A percentile compares a stretch with the other conserved stretches of the same genome.
phyloP scores from a whole-genome alignment of 805 yeast genomes.

The Diddensiella transvaalensis region DNA sequence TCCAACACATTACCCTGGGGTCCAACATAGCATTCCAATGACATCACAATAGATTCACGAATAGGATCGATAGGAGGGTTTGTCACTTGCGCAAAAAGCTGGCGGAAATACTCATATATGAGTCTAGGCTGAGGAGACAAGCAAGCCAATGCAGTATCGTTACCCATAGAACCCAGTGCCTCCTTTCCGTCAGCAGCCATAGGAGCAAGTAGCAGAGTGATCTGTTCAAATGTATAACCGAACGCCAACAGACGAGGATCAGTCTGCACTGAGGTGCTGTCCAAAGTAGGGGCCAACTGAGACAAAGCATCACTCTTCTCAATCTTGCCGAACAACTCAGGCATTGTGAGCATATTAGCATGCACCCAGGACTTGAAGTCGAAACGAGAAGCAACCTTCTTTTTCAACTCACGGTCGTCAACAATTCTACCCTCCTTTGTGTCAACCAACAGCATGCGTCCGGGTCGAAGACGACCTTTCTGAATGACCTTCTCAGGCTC shows the following conservation, averaged over 20 bases:
- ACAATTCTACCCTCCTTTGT: conserved; percentile 90
- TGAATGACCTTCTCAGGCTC: conserved; percentile 76
- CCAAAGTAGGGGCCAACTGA: conserved; percentile 22
- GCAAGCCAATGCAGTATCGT: conserved; percentile 94
- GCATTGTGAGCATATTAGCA: conserved; percentile 80
- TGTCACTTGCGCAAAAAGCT: conserved; percentile 96
- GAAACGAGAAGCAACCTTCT: conserved; percentile 69
- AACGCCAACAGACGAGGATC: conserved; percentile 83
- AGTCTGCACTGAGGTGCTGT: conserved; percentile 51
- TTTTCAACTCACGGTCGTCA: conserved; percentile 86
- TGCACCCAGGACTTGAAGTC: conserved; percentile 94
- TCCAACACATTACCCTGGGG: conserved; percentile 97
- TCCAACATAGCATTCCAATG: conserved; percentile 93
- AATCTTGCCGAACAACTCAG: conserved; percentile 65
- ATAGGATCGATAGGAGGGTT: conserved; percentile 99
- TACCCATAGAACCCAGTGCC: conserved; percentile 98
- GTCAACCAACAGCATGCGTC: conserved; percentile 92
- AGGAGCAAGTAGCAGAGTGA: conserved; percentile 77
- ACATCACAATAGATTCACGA: conserved; percentile 95
- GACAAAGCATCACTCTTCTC: conserved; percentile 37
- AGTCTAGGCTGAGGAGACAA: conserved; percentile 87
- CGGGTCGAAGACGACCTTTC: conserved; percentile 94
- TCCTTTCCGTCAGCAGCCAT: conserved; percentile 93
- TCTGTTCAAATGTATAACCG: conserved; percentile 94
- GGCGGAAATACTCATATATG: conserved; percentile 90